Evolutionary conservation across 2,329 filamentous ascomycete species (phyloP).

Genomic region (Arthroderma uncinatum): DNA sequence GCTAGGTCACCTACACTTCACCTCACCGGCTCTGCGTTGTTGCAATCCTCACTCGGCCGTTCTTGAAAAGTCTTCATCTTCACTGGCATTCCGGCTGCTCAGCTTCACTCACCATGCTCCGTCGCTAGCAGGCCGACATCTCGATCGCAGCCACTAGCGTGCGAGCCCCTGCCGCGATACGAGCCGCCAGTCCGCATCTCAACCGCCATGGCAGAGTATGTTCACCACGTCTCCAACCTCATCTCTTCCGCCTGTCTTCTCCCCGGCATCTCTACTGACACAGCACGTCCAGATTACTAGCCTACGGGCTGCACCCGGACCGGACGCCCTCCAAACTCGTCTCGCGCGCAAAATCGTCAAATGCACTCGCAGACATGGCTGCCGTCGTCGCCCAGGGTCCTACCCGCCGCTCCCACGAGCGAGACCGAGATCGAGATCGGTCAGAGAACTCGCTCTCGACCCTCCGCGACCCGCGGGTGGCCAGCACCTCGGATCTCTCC

Average conservation of each 20-base stretch:
- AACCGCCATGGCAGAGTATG: constrained; percentile 11
- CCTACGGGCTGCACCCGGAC: constrained; percentile 9
- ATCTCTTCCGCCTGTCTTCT: background rate
- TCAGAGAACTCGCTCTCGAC: constrained; percentile 33
- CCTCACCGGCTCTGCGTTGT: too few species aligned
- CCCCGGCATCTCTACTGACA: constrained; percentile 17
- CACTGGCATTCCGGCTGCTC: too few species aligned
- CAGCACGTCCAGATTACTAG: constrained; percentile 13
- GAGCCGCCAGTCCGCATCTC: constrained; percentile 9
- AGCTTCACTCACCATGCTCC: background rate
- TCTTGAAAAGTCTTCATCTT: too few species aligned
- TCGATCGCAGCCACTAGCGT: background rate
- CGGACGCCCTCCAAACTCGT: constrained; percentile 27
- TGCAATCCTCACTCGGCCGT: too few species aligned
- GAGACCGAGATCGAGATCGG: background rate
- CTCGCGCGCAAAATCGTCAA: constrained; percentile 37
- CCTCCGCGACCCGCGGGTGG: constrained; percentile 35
- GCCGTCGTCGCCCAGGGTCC: constrained; percentile 16
- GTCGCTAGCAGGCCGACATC: background rate
- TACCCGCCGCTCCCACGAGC: background rate
- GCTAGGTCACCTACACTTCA: too few species aligned
- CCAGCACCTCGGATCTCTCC: constrained; percentile 27
- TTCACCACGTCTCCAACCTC: constrained; percentile 9
- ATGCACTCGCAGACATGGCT: constrained; percentile 29
- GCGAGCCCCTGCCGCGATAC: background rate